Conservation (phyloP, 495 filamentous ascomycete genomes). For the Saxophila tyrrhenica region DNA sequence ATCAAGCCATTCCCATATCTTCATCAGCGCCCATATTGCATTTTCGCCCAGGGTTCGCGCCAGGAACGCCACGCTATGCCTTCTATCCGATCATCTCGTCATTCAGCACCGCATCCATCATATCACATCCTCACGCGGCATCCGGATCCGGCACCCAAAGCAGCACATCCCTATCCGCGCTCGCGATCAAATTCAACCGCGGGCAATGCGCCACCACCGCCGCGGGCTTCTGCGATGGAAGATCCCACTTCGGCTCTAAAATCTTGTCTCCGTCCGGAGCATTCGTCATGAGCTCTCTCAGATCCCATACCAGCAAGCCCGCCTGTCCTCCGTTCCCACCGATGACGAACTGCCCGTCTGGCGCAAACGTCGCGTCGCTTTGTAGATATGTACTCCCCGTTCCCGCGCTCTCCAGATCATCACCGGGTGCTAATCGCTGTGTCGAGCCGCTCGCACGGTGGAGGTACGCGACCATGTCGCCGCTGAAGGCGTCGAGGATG, state of each 20-base stretch:
- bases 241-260: conserved; percentile 50
- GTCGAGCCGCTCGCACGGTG: conserved; percentile 34
- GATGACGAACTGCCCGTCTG: conserved; percentile 76
- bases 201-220: conserved; percentile 81
- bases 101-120: not conserved
- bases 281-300: conserved; percentile 31
- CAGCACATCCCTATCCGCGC: conserved; percentile 73
- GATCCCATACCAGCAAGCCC: conserved; percentile 77
- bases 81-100: not conserved
- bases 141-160: conserved; percentile 83
- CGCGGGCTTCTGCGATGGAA: conserved; percentile 56
- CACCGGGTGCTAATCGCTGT: conserved; percentile 39
- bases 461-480: conserved; percentile 49
- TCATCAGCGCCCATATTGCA: too few relatives aligned
- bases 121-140: conserved; percentile 19
- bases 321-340: conserved; percentile 53
- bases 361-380: conserved; percentile 78
- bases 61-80: not conserved
- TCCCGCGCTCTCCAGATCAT: conserved; percentile 25
- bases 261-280: conserved; percentile 43
- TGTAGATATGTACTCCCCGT: conserved; percentile 30
- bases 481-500: conserved; percentile 81
- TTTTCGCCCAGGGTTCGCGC: too few relatives aligned
- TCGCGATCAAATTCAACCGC: conserved; percentile 77
- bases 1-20: too few relatives aligned